Percentiles rank a stretch among this genome's conserved stretches.
These are phyloP conservation scores for Moesziomyces parantarcticus DNA, from an alignment of 1,284 basidiomycete genomes.

Conservation along the genomic window DNA sequence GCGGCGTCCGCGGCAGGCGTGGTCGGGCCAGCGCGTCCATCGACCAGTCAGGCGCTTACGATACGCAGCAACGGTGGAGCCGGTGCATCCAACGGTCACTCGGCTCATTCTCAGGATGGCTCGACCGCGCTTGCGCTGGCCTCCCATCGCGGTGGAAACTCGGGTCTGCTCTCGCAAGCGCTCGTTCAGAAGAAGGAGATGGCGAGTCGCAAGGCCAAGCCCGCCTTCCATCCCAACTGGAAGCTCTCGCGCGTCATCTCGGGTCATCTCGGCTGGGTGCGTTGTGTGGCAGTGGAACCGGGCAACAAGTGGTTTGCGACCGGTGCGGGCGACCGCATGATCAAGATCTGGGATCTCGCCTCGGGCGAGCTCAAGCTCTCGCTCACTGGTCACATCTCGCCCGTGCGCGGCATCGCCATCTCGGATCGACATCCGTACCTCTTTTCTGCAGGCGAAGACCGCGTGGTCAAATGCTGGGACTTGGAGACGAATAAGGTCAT, in stretches of 20 bases:
- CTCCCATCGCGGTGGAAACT: constrained; percentile 34
- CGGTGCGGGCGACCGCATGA: constrained; percentile 94
- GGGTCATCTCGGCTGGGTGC: constrained; percentile 98
- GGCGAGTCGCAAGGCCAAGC: constrained; percentile 83
- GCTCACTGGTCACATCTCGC: constrained; percentile 96
- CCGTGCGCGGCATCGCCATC: constrained; percentile 92
- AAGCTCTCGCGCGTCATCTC: constrained; percentile 96
- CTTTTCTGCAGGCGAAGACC: constrained; percentile 97
- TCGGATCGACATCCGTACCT: constrained; percentile 93
- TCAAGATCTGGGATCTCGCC: constrained; percentile 99
- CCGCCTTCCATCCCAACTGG: constrained; percentile 91
- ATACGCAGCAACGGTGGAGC: constrained; percentile 20
- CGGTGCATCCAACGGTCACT: constrained; percentile 1
- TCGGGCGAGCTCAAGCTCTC: constrained; percentile 93
- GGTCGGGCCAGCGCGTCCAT: constrained; percentile 17
- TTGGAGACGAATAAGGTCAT: constrained; percentile 99
- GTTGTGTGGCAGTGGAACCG: constrained; percentile 93
- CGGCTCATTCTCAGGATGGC: constrained; percentile 20
- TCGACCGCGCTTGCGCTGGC: constrained; percentile 30
- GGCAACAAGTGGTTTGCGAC: constrained; percentile 99
- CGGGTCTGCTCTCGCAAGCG: constrained; percentile 55
- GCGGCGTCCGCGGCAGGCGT: constrained; percentile 9
- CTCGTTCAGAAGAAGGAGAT: constrained; percentile 63
- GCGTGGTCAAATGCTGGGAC: constrained; percentile 99
- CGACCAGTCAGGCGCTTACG: constrained; percentile 37